Conservation (phyloP, 305 asterid genomes). For the Salvia sclarea region DNA sequence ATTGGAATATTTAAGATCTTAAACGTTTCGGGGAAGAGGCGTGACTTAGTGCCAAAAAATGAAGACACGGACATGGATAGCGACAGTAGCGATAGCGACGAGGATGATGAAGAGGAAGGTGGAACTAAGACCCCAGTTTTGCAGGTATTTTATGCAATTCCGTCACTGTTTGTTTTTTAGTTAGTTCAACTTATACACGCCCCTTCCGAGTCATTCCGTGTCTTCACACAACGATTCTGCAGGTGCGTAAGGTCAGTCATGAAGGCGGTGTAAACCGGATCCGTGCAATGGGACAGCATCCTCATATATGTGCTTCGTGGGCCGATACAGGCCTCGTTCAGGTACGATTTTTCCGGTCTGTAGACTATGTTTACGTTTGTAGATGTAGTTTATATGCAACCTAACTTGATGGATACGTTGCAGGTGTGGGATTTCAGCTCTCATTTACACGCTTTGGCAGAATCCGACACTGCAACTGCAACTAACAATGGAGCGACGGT, state of each 20-base stretch:
- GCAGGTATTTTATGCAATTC: conserved; percentile 36
- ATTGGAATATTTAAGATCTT: conserved; percentile 73
- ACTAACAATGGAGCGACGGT: conserved; percentile 47
- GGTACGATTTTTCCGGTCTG: conserved; percentile 41
- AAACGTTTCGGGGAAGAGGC: conserved; percentile 82
- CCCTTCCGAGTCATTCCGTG: conserved; percentile 10
- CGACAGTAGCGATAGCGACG: conserved; percentile 76
- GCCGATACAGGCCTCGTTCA: conserved; percentile 75
- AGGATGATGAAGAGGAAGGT: conserved; percentile 64
- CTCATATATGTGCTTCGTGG: conserved; percentile 93
- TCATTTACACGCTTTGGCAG: conserved; percentile 65
- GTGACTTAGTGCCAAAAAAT: conserved; percentile 49
- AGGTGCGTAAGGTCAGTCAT: conserved; percentile 57
- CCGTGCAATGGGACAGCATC: conserved; percentile 63
- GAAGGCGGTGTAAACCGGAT: conserved; percentile 63
- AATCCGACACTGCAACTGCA: conserved; percentile 50
- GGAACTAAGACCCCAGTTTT: conserved; percentile 63
- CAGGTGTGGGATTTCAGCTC: conserved; percentile 95
- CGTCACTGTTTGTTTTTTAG: background rate
- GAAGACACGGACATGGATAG: conserved; percentile 75
- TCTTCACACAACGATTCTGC: conserved; percentile 32
- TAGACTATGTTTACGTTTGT: background rate
- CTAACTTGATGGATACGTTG: conserved; percentile 21
- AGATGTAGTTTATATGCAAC: no score
- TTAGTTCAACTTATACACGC: background rate